Evolutionary conservation across 2,329 filamentous ascomycete species (phyloP).

Genomic region (Penicillium decumbens): DNA sequence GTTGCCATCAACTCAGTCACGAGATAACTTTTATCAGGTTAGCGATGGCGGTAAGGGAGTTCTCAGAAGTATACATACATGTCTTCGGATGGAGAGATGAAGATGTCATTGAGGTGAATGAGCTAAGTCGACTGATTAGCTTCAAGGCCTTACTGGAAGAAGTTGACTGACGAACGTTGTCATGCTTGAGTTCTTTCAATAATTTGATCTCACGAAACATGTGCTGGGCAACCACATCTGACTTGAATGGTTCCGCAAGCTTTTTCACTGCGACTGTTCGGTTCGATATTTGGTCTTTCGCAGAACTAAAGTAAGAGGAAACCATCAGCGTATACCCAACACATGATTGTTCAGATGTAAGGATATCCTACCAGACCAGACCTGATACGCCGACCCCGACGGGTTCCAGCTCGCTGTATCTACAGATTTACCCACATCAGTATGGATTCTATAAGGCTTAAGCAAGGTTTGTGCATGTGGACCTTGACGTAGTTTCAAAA

Average conservation of each 20-base stretch:
- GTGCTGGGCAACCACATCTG: slow-evolving; percentile 91
- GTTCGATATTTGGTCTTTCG: slow-evolving; percentile 90
- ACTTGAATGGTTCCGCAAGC: slow-evolving; percentile 99
- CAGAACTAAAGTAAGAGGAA: slow-evolving; percentile 61
- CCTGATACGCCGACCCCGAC: slow-evolving; percentile 99
- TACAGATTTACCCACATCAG: slow-evolving; percentile 36
- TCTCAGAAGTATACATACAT: slow-evolving; percentile 60
- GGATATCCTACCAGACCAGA: slow-evolving; percentile 74
- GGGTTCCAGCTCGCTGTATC: slow-evolving; percentile 94
- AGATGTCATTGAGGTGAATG: slow-evolving; percentile 97
- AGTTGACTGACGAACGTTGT: slow-evolving; percentile 64
- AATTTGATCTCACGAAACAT: slow-evolving; percentile 97
- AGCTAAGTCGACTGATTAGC: slow-evolving; percentile 53
- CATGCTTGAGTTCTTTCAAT: slow-evolving; percentile 89
- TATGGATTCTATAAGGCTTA: not conserved
- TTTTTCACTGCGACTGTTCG: slow-evolving; percentile 98
- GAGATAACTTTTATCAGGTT: slow-evolving; percentile 64
- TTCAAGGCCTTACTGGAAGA: too few relatives aligned
- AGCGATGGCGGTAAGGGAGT: not conserved
- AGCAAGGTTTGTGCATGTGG: slow-evolving; percentile 25
- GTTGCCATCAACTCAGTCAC: slow-evolving; percentile 96
- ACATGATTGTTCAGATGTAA: not conserved
- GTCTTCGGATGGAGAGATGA: slow-evolving; percentile 97
- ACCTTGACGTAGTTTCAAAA: slow-evolving; percentile 99
- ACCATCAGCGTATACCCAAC: not conserved